Conservation (phyloP, 305 asterid genomes). For the Fraxinus sp. region DNA sequence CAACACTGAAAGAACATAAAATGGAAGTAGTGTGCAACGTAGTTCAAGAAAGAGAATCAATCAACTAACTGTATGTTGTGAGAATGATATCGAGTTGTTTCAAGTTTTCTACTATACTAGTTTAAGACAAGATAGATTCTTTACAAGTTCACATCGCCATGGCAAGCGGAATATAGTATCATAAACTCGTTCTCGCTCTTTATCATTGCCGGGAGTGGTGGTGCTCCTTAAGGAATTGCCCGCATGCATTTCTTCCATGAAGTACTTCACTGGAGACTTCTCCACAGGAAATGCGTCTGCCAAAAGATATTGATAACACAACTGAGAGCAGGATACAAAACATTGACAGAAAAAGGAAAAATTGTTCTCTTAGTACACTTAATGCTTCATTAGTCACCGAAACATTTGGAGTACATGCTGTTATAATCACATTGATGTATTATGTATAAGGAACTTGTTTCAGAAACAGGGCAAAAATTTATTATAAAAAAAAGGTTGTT, state of each 20-base stretch:
- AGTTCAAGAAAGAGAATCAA: background rate
- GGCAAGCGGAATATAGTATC: constrained; percentile 95
- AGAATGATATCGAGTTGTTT: background rate
- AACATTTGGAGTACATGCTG: background rate
- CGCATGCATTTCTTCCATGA: constrained; percentile 84
- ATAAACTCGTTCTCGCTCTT: constrained; percentile 92
- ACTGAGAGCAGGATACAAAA: constrained; percentile 26
- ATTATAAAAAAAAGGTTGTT: background rate
- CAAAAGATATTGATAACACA: constrained; percentile 23
- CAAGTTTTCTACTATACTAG: constrained; percentile 1
- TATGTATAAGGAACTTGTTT: background rate
- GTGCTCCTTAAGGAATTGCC: constrained; percentile 90
- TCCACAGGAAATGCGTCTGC: constrained; percentile 64
- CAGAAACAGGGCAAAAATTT: background rate
- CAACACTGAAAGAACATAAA: background rate
- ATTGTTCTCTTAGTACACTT: background rate
- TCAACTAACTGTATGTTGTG: background rate
- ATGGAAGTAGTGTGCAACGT: background rate
- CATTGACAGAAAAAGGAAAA: background rate
- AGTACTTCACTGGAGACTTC: constrained; percentile 76
- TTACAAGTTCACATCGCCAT: constrained; percentile 99
- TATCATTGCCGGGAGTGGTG: constrained; percentile 71
- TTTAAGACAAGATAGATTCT: constrained; percentile 20
- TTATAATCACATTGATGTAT: constrained; percentile 6
- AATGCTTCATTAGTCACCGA: constrained; percentile 10